Conservation (phyloP, 1,284 basidiomycete species). For the Papiliotrema laurentii region DNA sequence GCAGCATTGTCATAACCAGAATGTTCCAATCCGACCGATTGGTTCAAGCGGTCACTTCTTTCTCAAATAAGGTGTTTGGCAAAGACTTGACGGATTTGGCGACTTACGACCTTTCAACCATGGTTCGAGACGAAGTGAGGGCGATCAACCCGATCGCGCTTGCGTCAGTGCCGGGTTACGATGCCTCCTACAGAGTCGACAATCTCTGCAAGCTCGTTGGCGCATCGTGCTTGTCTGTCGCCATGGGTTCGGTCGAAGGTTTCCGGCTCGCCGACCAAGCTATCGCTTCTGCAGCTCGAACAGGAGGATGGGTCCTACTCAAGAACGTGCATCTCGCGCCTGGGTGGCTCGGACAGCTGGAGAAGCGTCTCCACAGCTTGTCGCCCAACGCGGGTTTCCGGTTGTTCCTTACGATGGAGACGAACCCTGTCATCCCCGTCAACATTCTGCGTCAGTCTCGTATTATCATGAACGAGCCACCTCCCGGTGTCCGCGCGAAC, state of each 20-base stretch:
- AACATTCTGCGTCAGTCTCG: constrained; percentile 92
- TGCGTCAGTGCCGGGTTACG: constrained; percentile 91
- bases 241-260: constrained; percentile 99
- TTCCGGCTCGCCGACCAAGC: constrained; percentile 89
- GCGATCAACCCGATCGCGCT: constrained; percentile 80
- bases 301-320: constrained; percentile 88
- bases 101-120: constrained; percentile 59
- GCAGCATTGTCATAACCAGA: constrained; percentile 33
- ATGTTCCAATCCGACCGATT: constrained; percentile 44
- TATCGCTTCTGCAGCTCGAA: constrained; percentile 80
- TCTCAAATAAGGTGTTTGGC: constrained; percentile 38
- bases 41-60: constrained; percentile 25
- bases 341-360: constrained; percentile 86
- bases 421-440: constrained; percentile 75
- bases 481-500: constrained; percentile 91
- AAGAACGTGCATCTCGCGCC: constrained; percentile 96
- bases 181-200: constrained; percentile 92
- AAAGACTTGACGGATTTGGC: constrained; percentile 31
- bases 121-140: constrained; percentile 74
- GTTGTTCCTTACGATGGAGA: constrained; percentile 94
- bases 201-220: constrained; percentile 74
- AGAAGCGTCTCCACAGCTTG: constrained; percentile 92
- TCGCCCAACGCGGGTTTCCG: constrained; percentile 85
- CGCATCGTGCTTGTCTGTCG: constrained; percentile 74
- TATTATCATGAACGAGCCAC: constrained; percentile 95